Base-by-base conservation (phyloP, 2,329 filamentous ascomycete genomes). In the Hypoxylon sp. region DNA sequence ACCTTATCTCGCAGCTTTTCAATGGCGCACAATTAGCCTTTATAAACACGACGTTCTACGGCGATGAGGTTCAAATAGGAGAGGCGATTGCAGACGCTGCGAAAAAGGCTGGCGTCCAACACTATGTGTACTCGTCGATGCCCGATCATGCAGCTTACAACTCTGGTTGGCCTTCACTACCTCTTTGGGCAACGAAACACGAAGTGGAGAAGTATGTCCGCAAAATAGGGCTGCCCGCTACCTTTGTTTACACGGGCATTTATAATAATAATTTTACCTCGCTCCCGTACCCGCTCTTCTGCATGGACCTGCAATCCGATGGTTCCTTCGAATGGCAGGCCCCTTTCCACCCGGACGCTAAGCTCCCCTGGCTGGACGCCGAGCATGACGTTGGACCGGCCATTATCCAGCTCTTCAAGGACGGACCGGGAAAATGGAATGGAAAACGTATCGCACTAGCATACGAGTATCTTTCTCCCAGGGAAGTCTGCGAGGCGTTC, bases 181-280 rank as follows among this genome's bases (percentile, higher is more conserved):
- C 94, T 0, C 81, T 96, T 43, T 99, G 94, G 93, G 86, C 89
- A 3, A 87, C 88, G 55, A 99, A 99, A 73, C 91, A 95, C 72
- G 87, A 89, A 38, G 88, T 97, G 30, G 94, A 97, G 73, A 89
- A 94, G 45, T 96, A 97, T 71, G 82, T 97, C 41, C 85, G 90
- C 50, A 83, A 91, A 68, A 82, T 96, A 29, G 86, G 86, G 7
- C 78, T 97, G 7, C 90, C 90, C 0, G 86, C 92, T 1, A 97
- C 93, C 0, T 97, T 96, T 71, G 87, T 97, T 60, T 97, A 97
- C 72, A 91, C 92, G 7, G 94, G 93, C 52, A 97, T 97, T 64
- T 99, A 97, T 78, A 96, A 97, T 79, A 97, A 97, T 74, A 97
- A 99, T 71, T 99, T 97, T 73, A 97, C 93, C 20, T 94, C 90